Base-by-base conservation (phyloP, 2,329 filamentous ascomycete genomes). In the Thermothelomyces thermophilus region DNA sequence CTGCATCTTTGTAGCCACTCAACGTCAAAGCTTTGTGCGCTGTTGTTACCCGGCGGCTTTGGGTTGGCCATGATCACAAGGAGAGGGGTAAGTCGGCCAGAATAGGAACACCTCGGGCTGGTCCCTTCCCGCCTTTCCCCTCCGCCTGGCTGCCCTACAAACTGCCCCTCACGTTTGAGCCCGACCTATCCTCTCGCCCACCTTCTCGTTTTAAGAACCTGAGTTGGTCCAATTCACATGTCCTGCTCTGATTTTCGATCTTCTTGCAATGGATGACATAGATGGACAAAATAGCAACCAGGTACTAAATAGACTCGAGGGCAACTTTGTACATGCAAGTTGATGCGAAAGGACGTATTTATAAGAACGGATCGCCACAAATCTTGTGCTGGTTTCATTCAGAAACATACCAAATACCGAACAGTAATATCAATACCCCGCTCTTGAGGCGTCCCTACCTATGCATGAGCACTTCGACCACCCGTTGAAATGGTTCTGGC, bases 81-180 rank as follows among this genome's bases (percentile, higher is more conserved):
- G 41, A 36, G 46, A 43, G 52, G 46, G 50, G 47, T 52, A 50
- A 28, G 46, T 53, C 50, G 53, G 53, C 46, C 52, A 52, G 53
- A 53, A 46, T 41, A 55, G 53, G 43, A 55, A 50, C 42, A 17
- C 28, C 14, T 41, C n/a, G 11, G 24, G 20, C 36, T 31, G 16
- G 33, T 19, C 17, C 14, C 34, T 30, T 19, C 17, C 36, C 24
- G 33, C 17, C 17, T 10, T 24, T 30, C 17, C 17, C 36, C 24
- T 30, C 39, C 52, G 39, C 40, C 5, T 20, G 24, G 26, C 39
- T 24, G n/a, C 36, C 36, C 41, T 28, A 19, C 41, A 44, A 35
- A 30, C 45, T 50, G 41, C 42, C 41, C 48, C 50, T 46, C 46
- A 41, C 41, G 14, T 31, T 28, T 8, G 24, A 48, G 22, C 31